Evolutionary conservation across 495 filamentous ascomycete species (phyloP).

Genomic region (Aspergillus sparsus): DNA sequence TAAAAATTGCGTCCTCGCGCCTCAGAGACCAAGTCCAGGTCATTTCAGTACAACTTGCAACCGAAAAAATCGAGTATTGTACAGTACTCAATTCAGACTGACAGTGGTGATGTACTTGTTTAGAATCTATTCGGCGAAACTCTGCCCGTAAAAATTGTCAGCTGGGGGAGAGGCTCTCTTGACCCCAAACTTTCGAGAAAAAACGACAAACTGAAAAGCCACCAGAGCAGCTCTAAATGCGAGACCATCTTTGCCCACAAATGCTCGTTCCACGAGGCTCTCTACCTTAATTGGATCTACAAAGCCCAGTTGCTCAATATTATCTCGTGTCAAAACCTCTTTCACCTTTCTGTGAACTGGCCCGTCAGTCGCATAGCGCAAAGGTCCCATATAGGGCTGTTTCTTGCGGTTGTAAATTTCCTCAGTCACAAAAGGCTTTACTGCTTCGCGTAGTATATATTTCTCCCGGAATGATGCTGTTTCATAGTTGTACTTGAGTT

Average conservation of each 20-base stretch:
- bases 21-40: too few relatives aligned
- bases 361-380: slow-evolving; percentile 30
- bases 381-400: slow-evolving; percentile 45
- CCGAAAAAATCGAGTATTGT: too few relatives aligned
- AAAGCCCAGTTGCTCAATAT: slow-evolving; percentile 49
- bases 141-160: background rate
- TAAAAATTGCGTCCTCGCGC: too few relatives aligned
- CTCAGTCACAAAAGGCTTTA: slow-evolving; percentile 49
- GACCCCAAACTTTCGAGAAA: slow-evolving; percentile 18
- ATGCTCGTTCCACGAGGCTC: slow-evolving; percentile 34
- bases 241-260: slow-evolving; percentile 26
- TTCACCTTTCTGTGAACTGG: slow-evolving; percentile 39
- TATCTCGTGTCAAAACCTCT: slow-evolving; percentile 38
- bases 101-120: too few relatives aligned
- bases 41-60: too few relatives aligned
- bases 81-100: too few relatives aligned
- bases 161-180: slow-evolving; percentile 4
- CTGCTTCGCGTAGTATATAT: slow-evolving; percentile 52
- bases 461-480: slow-evolving; percentile 42
- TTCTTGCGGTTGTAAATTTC: slow-evolving; percentile 51
- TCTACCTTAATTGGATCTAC: slow-evolving; percentile 13
- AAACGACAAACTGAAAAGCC: slow-evolving; percentile 19
- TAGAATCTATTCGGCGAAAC: background rate
- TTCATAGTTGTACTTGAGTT: slow-evolving; percentile 39
- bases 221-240: slow-evolving; percentile 15